Conservation (phyloP, 345 rosid genomes). For the Linum lewisii region DNA sequence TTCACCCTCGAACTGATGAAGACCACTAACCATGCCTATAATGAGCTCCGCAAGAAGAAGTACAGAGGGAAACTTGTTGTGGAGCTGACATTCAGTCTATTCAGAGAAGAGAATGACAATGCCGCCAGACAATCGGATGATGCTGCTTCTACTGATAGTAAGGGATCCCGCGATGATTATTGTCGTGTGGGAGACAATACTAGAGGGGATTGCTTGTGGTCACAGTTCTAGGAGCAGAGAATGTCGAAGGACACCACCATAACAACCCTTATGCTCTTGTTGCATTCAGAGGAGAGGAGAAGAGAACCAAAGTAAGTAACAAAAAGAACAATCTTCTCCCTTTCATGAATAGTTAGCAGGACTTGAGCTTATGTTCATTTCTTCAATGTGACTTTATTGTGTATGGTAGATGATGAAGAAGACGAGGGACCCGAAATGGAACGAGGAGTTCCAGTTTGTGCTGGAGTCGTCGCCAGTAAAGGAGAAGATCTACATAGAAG, state of each 20-base stretch:
- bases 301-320: conserved; percentile 36
- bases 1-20: conserved; percentile 32
- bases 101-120: conserved; percentile 28
- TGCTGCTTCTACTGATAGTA: conserved; percentile 7
- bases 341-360: too few species aligned
- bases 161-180: conserved; percentile 1
- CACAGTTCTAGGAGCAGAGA: conserved; percentile 30
- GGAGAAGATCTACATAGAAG: conserved; percentile 33
- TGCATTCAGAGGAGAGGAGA: conserved; percentile 39
- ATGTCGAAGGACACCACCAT: conserved; percentile 39
- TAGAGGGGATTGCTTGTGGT: conserved; percentile 36
- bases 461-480: conserved; percentile 33
- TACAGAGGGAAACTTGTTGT: conserved; percentile 32
- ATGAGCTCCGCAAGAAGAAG: conserved; percentile 32
- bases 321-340: too few species aligned
- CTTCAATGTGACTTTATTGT: background rate
- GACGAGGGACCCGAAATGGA: conserved; percentile 41
- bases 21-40: conserved; percentile 26
- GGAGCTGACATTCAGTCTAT: conserved; percentile 32
- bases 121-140: conserved; percentile 14
- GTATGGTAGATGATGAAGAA: conserved; percentile 24
- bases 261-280: conserved; percentile 36
- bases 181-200: conserved; percentile 3
- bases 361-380: background rate
- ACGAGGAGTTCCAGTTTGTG: conserved; percentile 46